Conservation (phyloP, 495 filamentous ascomycete genomes). For the Rusavskia elegans region DNA sequence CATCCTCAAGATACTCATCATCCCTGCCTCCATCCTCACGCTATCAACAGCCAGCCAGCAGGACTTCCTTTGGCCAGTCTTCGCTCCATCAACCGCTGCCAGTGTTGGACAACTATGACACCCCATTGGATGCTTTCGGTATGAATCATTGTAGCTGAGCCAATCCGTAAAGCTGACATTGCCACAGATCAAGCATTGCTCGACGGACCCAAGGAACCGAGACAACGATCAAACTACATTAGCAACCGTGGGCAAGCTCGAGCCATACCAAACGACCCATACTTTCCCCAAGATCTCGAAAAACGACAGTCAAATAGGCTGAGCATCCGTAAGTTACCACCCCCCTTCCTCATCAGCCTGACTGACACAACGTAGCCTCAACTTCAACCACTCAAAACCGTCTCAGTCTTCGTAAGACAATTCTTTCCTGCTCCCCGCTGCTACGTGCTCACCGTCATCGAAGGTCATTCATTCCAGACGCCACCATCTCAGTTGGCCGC, state of each 20-base stretch:
- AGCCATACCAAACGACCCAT: too few relatives aligned
- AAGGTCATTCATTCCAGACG: neutral
- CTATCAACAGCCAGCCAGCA: neutral
- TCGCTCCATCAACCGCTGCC: too few relatives aligned
- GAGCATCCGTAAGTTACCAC: neutral
- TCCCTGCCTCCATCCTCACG: neutral
- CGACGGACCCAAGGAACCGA: neutral
- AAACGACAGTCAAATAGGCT: neutral
- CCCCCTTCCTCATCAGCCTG: neutral
- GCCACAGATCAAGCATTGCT: neutral
- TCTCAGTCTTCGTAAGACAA: neutral
- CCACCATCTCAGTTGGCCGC: neutral
- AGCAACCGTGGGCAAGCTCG: neutral
- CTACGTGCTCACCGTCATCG: neutral
- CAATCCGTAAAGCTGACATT: neutral
- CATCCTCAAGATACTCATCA: neutral
- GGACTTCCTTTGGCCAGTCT: too few relatives aligned
- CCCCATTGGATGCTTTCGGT: slow-evolving; percentile 37
- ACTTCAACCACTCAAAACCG: neutral
- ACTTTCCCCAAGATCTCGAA: too few relatives aligned
- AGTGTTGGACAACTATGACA: neutral
- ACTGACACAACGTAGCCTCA: neutral
- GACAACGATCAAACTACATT: neutral
- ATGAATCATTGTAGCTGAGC: slow-evolving; percentile 2
- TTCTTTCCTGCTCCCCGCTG: neutral